Evolutionary conservation across 257 asterid species (phyloP).

Genomic region (Cordia subcordata): DNA sequence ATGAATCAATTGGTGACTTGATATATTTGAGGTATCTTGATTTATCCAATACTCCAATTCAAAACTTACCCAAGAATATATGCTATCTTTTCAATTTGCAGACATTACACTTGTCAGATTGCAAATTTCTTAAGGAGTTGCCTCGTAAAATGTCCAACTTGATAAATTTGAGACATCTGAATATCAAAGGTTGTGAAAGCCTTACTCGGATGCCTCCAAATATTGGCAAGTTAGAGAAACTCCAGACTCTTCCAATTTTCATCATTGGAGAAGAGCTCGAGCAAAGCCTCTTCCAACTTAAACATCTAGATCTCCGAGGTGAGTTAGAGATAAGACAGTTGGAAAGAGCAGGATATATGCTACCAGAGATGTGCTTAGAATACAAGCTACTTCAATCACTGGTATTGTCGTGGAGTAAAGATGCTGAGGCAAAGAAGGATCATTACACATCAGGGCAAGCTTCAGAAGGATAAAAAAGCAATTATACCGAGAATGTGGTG

Average conservation of each 20-base stretch:
- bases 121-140: slow-evolving; percentile 17
- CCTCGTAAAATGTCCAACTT: slow-evolving; percentile 17
- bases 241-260: slow-evolving; percentile 23
- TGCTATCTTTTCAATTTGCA: slow-evolving; percentile 17
- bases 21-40: slow-evolving; percentile 11
- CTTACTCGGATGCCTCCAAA: slow-evolving; percentile 25
- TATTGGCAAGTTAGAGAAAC: slow-evolving; percentile 18
- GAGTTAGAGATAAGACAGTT: slow-evolving; percentile 20
- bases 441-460: background rate
- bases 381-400: slow-evolving; percentile 18
- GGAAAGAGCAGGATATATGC: slow-evolving; percentile 15
- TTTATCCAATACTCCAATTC: slow-evolving; percentile 20
- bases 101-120: slow-evolving; percentile 15
- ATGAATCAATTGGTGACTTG: slow-evolving; percentile 6
- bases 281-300: slow-evolving; percentile 22
- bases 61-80: slow-evolving; percentile 12
- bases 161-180: slow-evolving; percentile 24
- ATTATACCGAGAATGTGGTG: slow-evolving; percentile 5
- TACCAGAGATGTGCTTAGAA: background rate
- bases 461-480: slow-evolving; percentile 11
- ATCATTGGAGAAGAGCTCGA: slow-evolving; percentile 21
- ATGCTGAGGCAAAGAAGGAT: slow-evolving; percentile 1
- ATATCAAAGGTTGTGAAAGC: slow-evolving; percentile 18
- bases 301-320: slow-evolving; percentile 16
- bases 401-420: slow-evolving; percentile 16